These are phyloP conservation scores for Lactifluus pinguis DNA, from an alignment of 768 basidiomycete genomes.

Conservation along the genomic window DNA sequence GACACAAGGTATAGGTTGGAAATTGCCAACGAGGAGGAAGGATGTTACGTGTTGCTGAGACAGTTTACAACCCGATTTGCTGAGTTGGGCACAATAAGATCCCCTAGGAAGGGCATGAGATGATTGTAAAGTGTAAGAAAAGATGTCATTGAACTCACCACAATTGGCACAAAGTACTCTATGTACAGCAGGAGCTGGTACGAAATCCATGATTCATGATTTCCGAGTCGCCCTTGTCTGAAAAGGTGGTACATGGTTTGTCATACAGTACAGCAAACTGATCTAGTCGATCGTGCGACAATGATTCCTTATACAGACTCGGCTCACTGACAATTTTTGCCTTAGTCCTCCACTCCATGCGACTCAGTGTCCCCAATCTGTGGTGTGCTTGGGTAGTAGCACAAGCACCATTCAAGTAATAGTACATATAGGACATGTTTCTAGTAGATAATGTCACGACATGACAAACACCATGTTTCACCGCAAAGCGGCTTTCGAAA, in stretches of 20 bases:
- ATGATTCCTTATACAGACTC: not conserved
- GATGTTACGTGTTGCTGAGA: constrained; percentile 70
- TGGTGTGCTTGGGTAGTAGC: too few relatives aligned
- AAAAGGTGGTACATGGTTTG: not conserved
- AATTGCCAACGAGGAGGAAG: not conserved
- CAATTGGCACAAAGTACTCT: constrained; percentile 87
- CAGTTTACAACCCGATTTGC: constrained; percentile 89
- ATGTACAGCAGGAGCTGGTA: constrained; percentile 64
- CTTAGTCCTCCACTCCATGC: too few relatives aligned
- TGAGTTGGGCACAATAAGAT: constrained; percentile 83
- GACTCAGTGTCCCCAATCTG: too few relatives aligned
- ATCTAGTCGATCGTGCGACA: constrained; percentile 2
- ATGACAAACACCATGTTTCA: too few relatives aligned
- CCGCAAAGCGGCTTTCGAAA: too few relatives aligned
- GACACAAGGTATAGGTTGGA: not conserved
- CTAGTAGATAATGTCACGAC: too few relatives aligned
- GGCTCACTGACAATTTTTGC: not conserved
- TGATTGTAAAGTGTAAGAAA: not conserved
- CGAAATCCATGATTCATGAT: constrained; percentile 74
- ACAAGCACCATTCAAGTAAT: too few relatives aligned
- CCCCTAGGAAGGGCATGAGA: constrained; percentile 37
- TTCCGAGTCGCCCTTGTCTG: not conserved
- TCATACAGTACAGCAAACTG: not conserved
- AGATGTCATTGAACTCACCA: constrained; percentile 36
- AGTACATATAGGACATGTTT: too few relatives aligned